Conservation (phyloP, 2,329 filamentous ascomycete species). For the Trichoderma citrinoviride region DNA sequence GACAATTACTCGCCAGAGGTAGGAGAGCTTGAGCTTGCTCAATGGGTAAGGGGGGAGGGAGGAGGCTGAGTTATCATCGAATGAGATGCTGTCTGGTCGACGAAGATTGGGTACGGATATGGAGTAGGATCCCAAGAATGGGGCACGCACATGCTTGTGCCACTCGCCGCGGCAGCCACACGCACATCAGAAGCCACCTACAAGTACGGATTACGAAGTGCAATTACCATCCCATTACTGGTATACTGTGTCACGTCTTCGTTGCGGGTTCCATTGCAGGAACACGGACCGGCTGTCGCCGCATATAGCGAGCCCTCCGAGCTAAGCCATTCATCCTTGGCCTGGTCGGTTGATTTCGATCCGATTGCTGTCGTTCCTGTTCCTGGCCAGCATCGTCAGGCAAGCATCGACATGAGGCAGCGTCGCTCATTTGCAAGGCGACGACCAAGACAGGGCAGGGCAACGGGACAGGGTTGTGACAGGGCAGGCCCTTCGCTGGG, state of each 20-base stretch:
- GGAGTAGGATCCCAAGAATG: background rate
- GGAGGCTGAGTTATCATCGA: background rate
- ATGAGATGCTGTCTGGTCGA: background rate
- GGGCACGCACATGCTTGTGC: constrained; percentile 4
- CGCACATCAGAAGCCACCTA: background rate
- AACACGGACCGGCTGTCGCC: constrained; percentile 15
- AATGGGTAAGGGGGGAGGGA: background rate
- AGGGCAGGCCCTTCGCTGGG: background rate
- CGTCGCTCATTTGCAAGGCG: background rate
- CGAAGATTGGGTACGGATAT: background rate
- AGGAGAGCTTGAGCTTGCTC: background rate
- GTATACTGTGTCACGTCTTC: constrained; percentile 5
- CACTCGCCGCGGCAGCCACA: background rate
- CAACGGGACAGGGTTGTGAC: background rate
- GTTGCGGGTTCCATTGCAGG: constrained; percentile 4
- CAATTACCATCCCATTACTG: too few relatives aligned
- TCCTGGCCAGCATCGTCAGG: background rate
- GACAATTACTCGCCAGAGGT: background rate
- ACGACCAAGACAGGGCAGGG: background rate
- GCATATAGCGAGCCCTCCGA: background rate
- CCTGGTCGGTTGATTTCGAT: constrained; percentile 9
- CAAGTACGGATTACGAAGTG: too few relatives aligned
- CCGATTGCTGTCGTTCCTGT: background rate
- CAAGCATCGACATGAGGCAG: background rate
- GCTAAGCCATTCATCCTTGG: background rate